phyloP scores from a whole-genome alignment of 2,329 filamentous ascomycete genomes.

The Rhexocercosporidium sp. region DNA sequence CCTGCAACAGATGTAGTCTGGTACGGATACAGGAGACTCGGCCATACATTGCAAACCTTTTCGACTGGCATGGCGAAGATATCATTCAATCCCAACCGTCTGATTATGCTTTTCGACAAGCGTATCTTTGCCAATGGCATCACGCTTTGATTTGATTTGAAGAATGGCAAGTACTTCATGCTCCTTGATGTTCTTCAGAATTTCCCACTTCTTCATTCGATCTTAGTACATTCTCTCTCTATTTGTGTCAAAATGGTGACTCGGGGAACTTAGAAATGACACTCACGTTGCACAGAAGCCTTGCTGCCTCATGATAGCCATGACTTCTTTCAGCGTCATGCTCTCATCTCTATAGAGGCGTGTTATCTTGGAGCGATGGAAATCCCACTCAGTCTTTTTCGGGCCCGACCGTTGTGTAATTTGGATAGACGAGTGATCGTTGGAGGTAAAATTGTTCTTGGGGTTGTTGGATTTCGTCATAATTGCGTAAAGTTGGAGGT shows the following conservation, averaged over 20 bases:
- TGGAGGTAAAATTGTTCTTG: background rate
- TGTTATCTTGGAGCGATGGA: background rate
- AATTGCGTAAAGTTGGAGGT: too few species aligned
- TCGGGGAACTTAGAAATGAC: background rate
- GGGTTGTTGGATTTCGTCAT: too few species aligned
- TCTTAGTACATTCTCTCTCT: background rate
- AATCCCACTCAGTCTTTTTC: background rate
- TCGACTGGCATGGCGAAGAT: background rate
- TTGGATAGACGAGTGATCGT: too few species aligned
- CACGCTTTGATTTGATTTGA: background rate
- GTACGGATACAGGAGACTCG: background rate
- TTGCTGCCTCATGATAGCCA: background rate
- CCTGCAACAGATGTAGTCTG: background rate
- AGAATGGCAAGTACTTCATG: background rate
- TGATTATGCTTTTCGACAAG: background rate
- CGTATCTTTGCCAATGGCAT: background rate
- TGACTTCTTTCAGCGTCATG: background rate
- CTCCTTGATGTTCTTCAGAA: background rate
- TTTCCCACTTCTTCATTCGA: background rate
- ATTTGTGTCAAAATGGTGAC: background rate
- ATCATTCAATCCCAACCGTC: background rate
- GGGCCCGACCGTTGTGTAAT: background rate
- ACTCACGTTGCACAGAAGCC: background rate
- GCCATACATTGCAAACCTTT: background rate
- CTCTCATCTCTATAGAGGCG: background rate